phyloP scores from a whole-genome alignment of 495 filamentous ascomycete genomes.

The Hypoxylon fragiforme region DNA sequence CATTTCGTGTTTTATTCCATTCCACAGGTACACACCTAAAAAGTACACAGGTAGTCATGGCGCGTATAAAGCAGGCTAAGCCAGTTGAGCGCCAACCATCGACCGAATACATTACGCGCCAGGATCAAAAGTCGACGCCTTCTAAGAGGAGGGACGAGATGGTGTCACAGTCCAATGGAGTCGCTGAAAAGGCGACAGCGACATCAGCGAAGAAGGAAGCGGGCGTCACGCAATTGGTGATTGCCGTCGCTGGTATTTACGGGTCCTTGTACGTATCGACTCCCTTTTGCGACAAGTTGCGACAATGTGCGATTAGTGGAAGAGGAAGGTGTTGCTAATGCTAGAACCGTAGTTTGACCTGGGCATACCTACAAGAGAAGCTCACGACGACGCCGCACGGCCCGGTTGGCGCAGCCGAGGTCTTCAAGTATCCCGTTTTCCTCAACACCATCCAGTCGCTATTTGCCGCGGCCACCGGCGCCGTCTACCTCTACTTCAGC shows the following conservation, averaged over 20 bases:
- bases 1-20: not conserved
- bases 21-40: not conserved
- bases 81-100: conserved; percentile 68
- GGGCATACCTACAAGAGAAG: conserved; percentile 95
- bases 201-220: conserved; percentile 46
- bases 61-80: conserved; percentile 68
- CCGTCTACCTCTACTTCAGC: conserved; percentile 74
- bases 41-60: conserved; percentile 53
- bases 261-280: conserved; percentile 77
- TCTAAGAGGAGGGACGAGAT: conserved; percentile 34
- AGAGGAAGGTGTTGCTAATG: too few relatives aligned
- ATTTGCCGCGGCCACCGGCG: conserved; percentile 81
- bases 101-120: conserved; percentile 58
- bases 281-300: not conserved
- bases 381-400: conserved; percentile 95
- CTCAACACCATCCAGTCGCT: conserved; percentile 94
- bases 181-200: conserved; percentile 27
- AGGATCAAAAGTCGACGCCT: conserved; percentile 39
- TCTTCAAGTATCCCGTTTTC: conserved; percentile 91
- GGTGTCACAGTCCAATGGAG: conserved; percentile 46
- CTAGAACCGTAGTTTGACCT: conserved; percentile 76
- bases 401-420: conserved; percentile 57
- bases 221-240: conserved; percentile 69
- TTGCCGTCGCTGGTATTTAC: conserved; percentile 93
- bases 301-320: too few relatives aligned